Evolutionary conservation across 1,139 yeast genomes (phyloP), one percentile per base, ranked within the genome.

Genomic region (Geotrichum candidum): DNA sequence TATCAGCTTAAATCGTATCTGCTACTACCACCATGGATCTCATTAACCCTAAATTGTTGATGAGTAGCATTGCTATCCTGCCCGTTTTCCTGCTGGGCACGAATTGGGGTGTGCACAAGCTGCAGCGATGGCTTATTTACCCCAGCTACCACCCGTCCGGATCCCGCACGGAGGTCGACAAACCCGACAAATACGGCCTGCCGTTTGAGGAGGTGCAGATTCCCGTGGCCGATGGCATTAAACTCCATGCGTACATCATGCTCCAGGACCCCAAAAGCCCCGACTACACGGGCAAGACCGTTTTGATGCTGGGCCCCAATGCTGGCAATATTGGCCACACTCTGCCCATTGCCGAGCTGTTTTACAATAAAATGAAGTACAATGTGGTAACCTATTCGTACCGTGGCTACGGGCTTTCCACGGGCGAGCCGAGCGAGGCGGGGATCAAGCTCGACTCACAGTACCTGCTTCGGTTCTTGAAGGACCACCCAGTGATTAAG

Each of bases 251-350:
- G 1, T 86, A 73, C 70, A 70, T 80, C 6, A 72, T 84, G 60
- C 54, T 67, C 52, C 89, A 86, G 55, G 84, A 84, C 67, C 67
- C 73, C 2, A 70, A 70, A 15, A 68, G 75, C 4, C 69, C 78
- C 0, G 66, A 70, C 11, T 85, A 86, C 63, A 73, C 79, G 45
- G 80, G 83, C 67, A 87, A 87, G 65, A 92, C 99, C 0, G 81
- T 94, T 9, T 72, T 95, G 56, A 81, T 94, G 41, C 79, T 91
- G 61, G 87, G 91, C 53, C 99, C 99, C 2, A 94, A 94, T 75
- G 99, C 98, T 1, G 99, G 99, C 3, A 94, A 95, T 73, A 94
- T 94, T 52, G 62, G 99, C 48, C 94, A 90, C 72, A 87, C 91
- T 27, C 78, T 94, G 60, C 97, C 98, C 0, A 82, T 91, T 7